phyloP scores from a whole-genome alignment of 2,329 filamentous ascomycete species.

The Fusarium xylarioides region DNA sequence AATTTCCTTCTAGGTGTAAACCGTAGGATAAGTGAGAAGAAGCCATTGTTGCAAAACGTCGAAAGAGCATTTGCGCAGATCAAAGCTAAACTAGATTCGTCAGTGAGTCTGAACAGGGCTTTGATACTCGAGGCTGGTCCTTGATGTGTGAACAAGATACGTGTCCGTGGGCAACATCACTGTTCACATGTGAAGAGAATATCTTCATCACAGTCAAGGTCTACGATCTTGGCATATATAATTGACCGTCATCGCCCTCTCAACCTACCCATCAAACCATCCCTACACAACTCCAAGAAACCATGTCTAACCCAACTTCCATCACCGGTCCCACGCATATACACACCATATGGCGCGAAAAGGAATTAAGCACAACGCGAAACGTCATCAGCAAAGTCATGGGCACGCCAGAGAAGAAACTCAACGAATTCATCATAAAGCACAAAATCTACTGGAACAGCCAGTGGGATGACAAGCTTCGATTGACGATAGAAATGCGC shows the following conservation, averaged over 20 bases:
- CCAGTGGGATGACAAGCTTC: accelerated
- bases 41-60: neutral
- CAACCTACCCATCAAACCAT: too few relatives aligned
- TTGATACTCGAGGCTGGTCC: accelerated
- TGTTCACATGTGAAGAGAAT: neutral
- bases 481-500: neutral
- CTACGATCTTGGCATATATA: neutral
- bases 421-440: accelerated
- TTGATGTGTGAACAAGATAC: neutral
- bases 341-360: neutral
- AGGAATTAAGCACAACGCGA: accelerated
- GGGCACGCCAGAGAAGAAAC: accelerated
- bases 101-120: neutral
- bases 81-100: neutral
- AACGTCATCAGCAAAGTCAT: accelerated
- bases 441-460: accelerated
- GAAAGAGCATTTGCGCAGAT: neutral
- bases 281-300: neutral
- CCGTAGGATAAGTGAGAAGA: neutral
- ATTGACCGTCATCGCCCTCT: too few relatives aligned
- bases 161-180: accelerated
- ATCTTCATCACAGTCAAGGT: accelerated
- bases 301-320: neutral
- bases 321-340: neutral
- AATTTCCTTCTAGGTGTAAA: accelerated